Conservation (phyloP, 148 eudicot genomes). For the Euryodendron excelsum region DNA sequence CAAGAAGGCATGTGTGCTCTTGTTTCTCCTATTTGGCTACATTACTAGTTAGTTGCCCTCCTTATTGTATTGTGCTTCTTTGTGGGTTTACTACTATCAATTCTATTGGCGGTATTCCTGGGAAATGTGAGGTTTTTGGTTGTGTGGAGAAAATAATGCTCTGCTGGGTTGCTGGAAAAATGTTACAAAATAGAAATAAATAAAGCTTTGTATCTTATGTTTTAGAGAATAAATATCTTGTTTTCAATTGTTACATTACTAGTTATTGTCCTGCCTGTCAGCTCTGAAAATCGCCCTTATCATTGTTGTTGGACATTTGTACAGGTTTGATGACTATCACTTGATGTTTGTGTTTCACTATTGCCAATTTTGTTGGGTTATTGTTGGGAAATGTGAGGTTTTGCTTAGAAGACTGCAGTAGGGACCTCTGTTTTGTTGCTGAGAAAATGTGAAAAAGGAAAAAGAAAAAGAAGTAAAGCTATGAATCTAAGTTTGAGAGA, state of each 20-base stretch:
- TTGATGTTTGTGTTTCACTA: neutral
- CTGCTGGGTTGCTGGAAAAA: neutral
- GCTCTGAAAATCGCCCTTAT: neutral
- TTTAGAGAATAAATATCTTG: neutral
- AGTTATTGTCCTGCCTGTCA: no score
- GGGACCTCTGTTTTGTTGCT: neutral
- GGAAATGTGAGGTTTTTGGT: neutral
- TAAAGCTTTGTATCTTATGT: neutral
- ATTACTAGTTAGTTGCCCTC: neutral
- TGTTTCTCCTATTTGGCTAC: neutral
- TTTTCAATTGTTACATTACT: neutral
- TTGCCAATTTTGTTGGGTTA: neutral
- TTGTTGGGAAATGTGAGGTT: neutral
- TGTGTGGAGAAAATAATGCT: neutral
- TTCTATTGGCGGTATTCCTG: neutral
- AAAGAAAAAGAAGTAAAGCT: neutral
- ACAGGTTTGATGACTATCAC: neutral
- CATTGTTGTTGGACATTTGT: neutral
- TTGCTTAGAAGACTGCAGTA: neutral
- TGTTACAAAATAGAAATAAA: neutral
- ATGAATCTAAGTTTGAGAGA: neutral
- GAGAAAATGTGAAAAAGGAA: neutral
- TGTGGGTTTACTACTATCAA: neutral
- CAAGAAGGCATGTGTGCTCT: conserved; percentile 53
- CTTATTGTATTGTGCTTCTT: neutral